These are phyloP conservation scores for Zymoseptoria brevis DNA, from an alignment of 2,329 filamentous ascomycete species.

Conservation along the genomic window DNA sequence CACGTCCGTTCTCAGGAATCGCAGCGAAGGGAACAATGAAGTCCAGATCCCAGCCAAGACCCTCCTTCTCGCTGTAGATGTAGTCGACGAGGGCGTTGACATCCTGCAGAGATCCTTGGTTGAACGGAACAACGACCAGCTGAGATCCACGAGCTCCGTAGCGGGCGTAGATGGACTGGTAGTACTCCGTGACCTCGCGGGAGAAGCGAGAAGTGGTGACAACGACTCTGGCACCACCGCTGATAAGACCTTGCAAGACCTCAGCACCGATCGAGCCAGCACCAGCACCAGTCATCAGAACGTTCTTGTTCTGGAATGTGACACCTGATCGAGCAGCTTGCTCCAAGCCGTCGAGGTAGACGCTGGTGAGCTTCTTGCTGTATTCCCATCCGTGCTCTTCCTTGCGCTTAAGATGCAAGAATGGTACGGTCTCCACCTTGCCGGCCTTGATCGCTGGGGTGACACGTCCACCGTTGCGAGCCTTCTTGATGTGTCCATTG, in stretches of 20 bases:
- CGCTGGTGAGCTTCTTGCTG: constrained; percentile 93
- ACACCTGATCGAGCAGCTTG: constrained; percentile 80
- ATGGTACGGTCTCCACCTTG: constrained; percentile 95
- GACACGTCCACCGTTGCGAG: constrained; percentile 41
- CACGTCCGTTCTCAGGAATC: constrained; percentile 93
- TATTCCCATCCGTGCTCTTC: constrained; percentile 95
- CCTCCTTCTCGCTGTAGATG: constrained; percentile 93
- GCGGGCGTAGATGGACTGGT: constrained; percentile 95
- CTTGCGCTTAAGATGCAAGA: constrained; percentile 93
- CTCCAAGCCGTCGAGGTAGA: constrained; percentile 88
- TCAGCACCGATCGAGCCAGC: constrained; percentile 97
- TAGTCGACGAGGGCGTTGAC: constrained; percentile 90
- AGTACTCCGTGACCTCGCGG: constrained; percentile 96
- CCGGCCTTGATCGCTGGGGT: constrained; percentile 58
- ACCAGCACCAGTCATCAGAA: constrained; percentile 95
- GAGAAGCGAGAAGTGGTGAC: constrained; percentile 97
- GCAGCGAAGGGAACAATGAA: constrained; percentile 94
- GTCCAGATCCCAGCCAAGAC: constrained; percentile 96
- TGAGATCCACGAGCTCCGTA: constrained; percentile 91
- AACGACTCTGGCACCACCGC: constrained; percentile 90
- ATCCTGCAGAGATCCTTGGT: constrained; percentile 97
- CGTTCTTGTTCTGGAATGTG: constrained; percentile 89
- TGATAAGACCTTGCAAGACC: constrained; percentile 90
- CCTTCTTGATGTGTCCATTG: constrained; percentile 51
- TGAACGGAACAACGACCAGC: constrained; percentile 96